Evolutionary conservation across 257 asterid genomes (phyloP).

Genomic region (Osmanthus fragrans): DNA sequence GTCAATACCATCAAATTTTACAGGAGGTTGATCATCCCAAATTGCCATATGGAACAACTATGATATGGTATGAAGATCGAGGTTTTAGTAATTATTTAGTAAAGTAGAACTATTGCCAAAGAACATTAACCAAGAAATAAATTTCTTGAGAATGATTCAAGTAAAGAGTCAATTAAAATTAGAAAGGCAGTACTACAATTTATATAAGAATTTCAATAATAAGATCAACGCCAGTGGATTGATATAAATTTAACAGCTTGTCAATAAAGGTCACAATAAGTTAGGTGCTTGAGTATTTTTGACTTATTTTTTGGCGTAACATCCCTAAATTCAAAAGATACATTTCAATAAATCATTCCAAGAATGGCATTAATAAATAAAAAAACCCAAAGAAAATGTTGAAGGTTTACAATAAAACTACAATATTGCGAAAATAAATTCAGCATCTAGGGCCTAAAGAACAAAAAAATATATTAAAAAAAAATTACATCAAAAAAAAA

Average conservation of each 20-base stretch:
- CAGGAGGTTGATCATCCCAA: background rate
- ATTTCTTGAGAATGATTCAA: background rate
- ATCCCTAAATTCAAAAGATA: background rate
- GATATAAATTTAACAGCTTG: background rate
- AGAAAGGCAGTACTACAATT: background rate
- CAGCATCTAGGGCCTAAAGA: constrained; percentile 9
- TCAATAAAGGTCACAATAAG: background rate
- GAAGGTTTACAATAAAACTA: constrained; percentile 11
- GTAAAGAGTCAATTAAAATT: background rate
- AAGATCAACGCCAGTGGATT: background rate
- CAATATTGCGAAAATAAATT: background rate
- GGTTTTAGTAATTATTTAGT: background rate
- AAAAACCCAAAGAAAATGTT: constrained; percentile 15
- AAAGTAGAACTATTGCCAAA: background rate
- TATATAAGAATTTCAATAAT: background rate
- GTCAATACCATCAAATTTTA: background rate
- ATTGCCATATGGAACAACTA: background rate
- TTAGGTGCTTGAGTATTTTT: background rate
- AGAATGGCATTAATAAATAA: background rate
- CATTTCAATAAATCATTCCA: constrained; percentile 5
- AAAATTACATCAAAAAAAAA: background rate
- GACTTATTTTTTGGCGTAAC: background rate
- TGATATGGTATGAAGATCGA: background rate
- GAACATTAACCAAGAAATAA: constrained; percentile 6
- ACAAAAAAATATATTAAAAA: background rate